A percentile compares a stretch with the other conserved stretches of the same genome.
Conservation (phyloP, 1,284 basidiomycete species). For the Cystobasidium pallidum region DNA sequence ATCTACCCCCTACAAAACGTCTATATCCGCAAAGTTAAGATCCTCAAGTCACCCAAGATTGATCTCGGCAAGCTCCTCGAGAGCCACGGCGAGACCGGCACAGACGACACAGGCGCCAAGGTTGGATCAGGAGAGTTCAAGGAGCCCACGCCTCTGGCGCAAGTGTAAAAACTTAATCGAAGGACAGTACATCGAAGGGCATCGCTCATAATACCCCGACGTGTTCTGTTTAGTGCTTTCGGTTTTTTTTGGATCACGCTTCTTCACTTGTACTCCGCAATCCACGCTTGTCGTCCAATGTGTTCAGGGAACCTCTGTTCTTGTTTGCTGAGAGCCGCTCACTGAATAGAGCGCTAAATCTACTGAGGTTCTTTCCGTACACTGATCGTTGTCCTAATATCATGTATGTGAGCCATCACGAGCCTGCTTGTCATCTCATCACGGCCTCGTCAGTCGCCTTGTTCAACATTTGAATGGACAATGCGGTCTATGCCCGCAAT, state of each 20-base stretch:
- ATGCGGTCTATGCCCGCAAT: too few species aligned
- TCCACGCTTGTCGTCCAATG: not conserved
- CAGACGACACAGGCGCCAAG: constrained; percentile 51
- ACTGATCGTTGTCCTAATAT: too few species aligned
- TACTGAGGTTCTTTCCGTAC: too few species aligned
- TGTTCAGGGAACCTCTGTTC: too few species aligned
- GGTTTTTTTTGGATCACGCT: not conserved
- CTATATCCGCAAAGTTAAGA: constrained; percentile 85
- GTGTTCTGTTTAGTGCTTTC: constrained; percentile 12
- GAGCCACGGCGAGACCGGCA: constrained; percentile 82
- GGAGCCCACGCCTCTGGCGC: constrained; percentile 44
- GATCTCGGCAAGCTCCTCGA: constrained; percentile 93
- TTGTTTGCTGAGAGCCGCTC: too few species aligned
- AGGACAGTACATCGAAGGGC: not conserved
- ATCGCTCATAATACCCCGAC: not conserved
- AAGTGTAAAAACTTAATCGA: constrained; percentile 32
- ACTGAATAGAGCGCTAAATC: too few species aligned
- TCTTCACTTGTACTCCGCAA: constrained; percentile 1
- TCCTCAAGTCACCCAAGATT: constrained; percentile 96
- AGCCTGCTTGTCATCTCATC: too few species aligned
- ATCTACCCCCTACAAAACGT: constrained; percentile 99
- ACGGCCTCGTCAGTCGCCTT: too few species aligned
- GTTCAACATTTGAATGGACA: too few species aligned
- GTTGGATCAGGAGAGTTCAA: constrained; percentile 48
- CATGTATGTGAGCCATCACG: too few species aligned